phyloP scores from a whole-genome alignment of 331 rosid genomes.

The Quercus lobata region DNA sequence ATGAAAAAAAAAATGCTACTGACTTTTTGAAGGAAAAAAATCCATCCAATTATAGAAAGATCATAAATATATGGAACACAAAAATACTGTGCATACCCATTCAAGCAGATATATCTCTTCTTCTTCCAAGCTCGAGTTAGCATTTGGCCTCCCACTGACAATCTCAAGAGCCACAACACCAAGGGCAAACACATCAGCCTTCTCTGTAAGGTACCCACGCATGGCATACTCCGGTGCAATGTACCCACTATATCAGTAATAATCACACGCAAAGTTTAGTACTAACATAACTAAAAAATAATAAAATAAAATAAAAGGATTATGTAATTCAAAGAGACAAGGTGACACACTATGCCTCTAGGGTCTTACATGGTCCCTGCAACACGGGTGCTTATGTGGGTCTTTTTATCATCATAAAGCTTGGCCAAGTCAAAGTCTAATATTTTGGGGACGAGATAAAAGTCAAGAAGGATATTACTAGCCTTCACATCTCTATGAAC shows the following conservation, averaged over 20 bases:
- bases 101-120: conserved; percentile 73
- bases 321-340: neutral
- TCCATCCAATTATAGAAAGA: neutral
- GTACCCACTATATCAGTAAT: neutral
- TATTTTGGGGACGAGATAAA: conserved; percentile 62
- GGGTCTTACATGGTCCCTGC: conserved; percentile 63
- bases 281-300: conserved; percentile 4
- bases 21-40: neutral
- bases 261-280: neutral
- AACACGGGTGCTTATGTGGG: no score
- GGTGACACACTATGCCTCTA: neutral
- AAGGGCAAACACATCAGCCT: no score
- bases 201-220: no score
- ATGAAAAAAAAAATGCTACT: neutral
- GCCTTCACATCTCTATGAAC: conserved; percentile 46
- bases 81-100: conserved; percentile 48
- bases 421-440: conserved; percentile 64
- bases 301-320: neutral
- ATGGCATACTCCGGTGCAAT: no score
- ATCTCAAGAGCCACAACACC: no score
- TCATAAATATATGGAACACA: neutral
- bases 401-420: no score
- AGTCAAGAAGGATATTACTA: conserved; percentile 73
- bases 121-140: conserved; percentile 54
- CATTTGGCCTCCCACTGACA: no score